Evolutionary conservation across 192 early-diverging fungal genomes (phyloP).

Genomic region (Obelidium mucronatum): DNA sequence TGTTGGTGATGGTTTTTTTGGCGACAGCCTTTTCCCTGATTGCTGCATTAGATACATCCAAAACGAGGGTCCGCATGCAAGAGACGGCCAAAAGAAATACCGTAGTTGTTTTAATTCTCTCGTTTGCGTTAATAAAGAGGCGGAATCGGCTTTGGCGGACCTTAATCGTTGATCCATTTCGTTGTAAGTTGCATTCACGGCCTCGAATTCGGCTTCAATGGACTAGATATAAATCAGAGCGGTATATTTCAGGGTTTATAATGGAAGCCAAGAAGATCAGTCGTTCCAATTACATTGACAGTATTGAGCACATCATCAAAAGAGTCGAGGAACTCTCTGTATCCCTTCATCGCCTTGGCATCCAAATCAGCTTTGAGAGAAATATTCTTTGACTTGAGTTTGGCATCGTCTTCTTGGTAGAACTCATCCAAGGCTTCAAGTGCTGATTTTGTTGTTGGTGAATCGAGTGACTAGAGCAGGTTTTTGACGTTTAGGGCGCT

Average conservation of each 20-base stretch:
- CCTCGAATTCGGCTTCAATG: conserved; percentile 65
- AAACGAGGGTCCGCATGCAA: neutral
- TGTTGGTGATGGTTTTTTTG: conserved; percentile 65
- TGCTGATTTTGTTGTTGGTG: conserved; percentile 68
- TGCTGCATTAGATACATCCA: neutral
- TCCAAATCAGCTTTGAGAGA: conserved; percentile 15
- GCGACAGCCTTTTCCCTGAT: conserved; percentile 59
- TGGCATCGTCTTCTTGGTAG: conserved; percentile 62
- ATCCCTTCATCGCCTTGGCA: conserved; percentile 12
- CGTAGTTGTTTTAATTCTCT: conserved; percentile 67
- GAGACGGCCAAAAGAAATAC: conserved; percentile 41
- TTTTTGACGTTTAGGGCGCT: neutral
- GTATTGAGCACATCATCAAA: conserved; percentile 61
- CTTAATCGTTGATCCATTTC: conserved; percentile 68
- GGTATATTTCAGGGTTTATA: no score
- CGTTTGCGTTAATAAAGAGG: conserved; percentile 70
- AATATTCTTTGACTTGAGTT: no score
- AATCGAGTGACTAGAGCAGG: conserved; percentile 48
- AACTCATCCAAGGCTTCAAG: conserved; percentile 68
- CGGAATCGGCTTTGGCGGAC: conserved; percentile 63
- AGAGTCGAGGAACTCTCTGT: conserved; percentile 44
- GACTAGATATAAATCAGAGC: no score
- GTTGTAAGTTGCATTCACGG: conserved; percentile 64
- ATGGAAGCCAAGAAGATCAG: no score
- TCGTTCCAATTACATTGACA: no score